Evolutionary conservation across 345 rosid genomes (phyloP).

Genomic region (Pistacia integerrima): DNA sequence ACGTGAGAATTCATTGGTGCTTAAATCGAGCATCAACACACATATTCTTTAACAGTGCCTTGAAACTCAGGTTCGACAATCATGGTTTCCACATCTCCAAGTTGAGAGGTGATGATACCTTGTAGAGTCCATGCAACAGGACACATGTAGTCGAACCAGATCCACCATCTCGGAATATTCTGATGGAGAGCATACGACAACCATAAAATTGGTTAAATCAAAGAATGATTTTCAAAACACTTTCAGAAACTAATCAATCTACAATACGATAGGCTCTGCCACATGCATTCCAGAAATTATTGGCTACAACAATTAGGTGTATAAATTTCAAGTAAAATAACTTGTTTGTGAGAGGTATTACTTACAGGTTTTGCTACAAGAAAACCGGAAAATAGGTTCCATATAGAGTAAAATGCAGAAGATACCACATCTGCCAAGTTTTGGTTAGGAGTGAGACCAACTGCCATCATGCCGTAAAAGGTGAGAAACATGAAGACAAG

Average conservation of each 20-base stretch:
- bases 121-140: slow-evolving; percentile 87
- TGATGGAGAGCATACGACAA: slow-evolving; percentile 23
- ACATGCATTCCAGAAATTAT: no score
- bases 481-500: slow-evolving; percentile 87
- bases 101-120: slow-evolving; percentile 76
- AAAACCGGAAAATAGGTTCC: slow-evolving; percentile 92
- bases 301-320: no score
- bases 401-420: slow-evolving; percentile 87
- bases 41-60: slow-evolving; percentile 65
- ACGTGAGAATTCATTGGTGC: no score
- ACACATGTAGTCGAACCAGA: slow-evolving; percentile 87
- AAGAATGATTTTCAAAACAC: no score
- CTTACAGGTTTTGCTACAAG: slow-evolving; percentile 81
- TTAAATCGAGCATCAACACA: no score
- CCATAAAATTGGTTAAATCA: neutral
- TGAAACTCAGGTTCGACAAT: slow-evolving; percentile 53
- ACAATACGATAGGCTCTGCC: no score
- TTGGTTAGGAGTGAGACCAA: slow-evolving; percentile 80
- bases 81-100: slow-evolving; percentile 71
- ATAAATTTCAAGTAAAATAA: no score
- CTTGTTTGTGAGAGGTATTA: neutral
- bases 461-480: slow-evolving; percentile 91
- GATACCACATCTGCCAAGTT: slow-evolving; percentile 83
- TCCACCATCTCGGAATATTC: slow-evolving; percentile 92
- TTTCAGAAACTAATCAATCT: neutral